phyloP scores from a whole-genome alignment of 768 basidiomycete genomes.

The Calocera viscosa region DNA sequence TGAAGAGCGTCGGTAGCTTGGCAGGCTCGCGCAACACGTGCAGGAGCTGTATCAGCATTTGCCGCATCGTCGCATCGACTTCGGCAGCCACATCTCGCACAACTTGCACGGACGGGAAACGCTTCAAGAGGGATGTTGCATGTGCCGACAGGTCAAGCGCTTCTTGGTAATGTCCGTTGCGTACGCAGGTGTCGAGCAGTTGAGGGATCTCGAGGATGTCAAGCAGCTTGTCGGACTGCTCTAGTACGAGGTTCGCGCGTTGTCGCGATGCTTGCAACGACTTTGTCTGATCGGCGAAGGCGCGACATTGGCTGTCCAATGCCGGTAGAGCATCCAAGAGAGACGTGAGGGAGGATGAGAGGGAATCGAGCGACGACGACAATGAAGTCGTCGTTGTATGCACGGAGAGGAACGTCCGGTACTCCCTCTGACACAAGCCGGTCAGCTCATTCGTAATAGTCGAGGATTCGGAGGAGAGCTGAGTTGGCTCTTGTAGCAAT shows the following conservation, averaged over 20 bases:
- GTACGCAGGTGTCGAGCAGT: slow-evolving; percentile 83
- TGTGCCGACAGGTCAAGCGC: slow-evolving; percentile 76
- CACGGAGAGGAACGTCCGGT: slow-evolving; percentile 82
- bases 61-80: slow-evolving; percentile 25
- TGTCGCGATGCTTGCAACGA: slow-evolving; percentile 59
- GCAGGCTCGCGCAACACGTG: slow-evolving; percentile 67
- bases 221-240: slow-evolving; percentile 85
- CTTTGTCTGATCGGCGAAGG: slow-evolving; percentile 60
- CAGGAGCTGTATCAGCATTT: slow-evolving; percentile 67
- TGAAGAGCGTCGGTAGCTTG: slow-evolving; percentile 82
- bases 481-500: slow-evolving; percentile 59
- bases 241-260: slow-evolving; percentile 73
- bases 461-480: slow-evolving; percentile 70
- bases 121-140: slow-evolving; percentile 39
- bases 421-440: slow-evolving; percentile 79
- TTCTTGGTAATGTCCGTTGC: slow-evolving; percentile 85
- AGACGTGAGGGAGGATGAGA: slow-evolving; percentile 59
- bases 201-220: slow-evolving; percentile 84
- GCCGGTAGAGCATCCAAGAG: slow-evolving; percentile 56
- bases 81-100: slow-evolving; percentile 45
- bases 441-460: slow-evolving; percentile 82
- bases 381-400: slow-evolving; percentile 69
- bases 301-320: slow-evolving; percentile 57
- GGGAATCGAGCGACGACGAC: slow-evolving; percentile 53
- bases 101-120: slow-evolving; percentile 32